Evolutionary conservation across 495 filamentous ascomycete genomes (phyloP).

Genomic region (Elaphomyces granulatus): DNA sequence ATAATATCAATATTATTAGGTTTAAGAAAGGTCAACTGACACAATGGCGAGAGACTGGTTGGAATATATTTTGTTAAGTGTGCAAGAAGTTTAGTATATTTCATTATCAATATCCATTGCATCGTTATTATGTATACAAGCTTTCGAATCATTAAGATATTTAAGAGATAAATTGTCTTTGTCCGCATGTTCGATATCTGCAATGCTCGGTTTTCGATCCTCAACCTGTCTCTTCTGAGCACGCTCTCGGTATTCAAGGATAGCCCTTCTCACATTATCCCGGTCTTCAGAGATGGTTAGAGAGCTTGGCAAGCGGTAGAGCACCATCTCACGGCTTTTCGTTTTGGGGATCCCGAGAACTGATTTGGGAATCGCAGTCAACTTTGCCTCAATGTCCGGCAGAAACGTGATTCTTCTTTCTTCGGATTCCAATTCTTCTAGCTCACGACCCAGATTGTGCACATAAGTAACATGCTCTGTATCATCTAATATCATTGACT

Average conservation of each 20-base stretch:
- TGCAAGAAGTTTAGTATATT: too few relatives aligned
- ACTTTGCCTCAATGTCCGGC: conserved; percentile 67
- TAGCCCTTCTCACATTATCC: conserved; percentile 72
- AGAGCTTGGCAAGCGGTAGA: conserved; percentile 67
- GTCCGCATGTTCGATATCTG: too few relatives aligned
- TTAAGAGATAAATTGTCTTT: too few relatives aligned
- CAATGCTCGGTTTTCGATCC: conserved; percentile 11
- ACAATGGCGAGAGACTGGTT: too few relatives aligned
- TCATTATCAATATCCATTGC: too few relatives aligned
- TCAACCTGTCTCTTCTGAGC: too few relatives aligned
- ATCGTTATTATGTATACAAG: too few relatives aligned
- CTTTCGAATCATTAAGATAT: too few relatives aligned
- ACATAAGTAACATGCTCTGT: conserved; percentile 80
- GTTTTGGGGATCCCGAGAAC: conserved; percentile 38
- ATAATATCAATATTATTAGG: too few relatives aligned
- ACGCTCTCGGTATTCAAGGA: conserved; percentile 66
- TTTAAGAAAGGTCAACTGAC: too few relatives aligned
- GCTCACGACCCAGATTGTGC: conserved; percentile 75
- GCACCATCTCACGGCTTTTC: conserved; percentile 49
- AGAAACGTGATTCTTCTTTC: conserved; percentile 53
- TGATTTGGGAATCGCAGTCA: conserved; percentile 55
- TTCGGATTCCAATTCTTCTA: conserved; percentile 46
- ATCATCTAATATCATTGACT: conserved; percentile 71
- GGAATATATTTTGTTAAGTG: too few relatives aligned
- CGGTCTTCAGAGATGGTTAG: conserved; percentile 56